Evolutionary conservation across 2,329 filamentous ascomycete genomes (phyloP), one percentile per base, ranked within the genome.

Genomic region (Cladosporium colombiae): DNA sequence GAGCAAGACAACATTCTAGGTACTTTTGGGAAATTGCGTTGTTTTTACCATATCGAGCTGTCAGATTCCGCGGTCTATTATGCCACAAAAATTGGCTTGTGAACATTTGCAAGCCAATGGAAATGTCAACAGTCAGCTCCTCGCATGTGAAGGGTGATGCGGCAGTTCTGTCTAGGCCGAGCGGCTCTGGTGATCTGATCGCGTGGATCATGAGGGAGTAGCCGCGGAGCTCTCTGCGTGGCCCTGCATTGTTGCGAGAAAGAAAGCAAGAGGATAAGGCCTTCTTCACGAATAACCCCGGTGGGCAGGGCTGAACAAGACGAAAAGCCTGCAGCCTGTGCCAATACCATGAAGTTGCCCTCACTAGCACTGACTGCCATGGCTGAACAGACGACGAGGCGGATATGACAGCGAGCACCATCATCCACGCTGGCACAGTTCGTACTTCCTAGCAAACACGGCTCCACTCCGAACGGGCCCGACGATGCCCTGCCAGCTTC

Each of bases 401-500:
- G 33, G 21, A 40, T 18, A 33, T 57, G 55, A 57, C 33, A n/a
- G 31, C 55, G 10, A 37, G n/a, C 55, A 23, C 33, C 55, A 57
- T 57, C 55, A 57, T 57, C 33, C 18, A 21, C 25, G 18, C 11
- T 29, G 50, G 23, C 52, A 55, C 27, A 18, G 18, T 55, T 18
- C 21, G 25, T 21, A 31, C 52, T 55, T 55, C 50, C 7, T 23
- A 21, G 52, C n/a, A 21, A 31, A 21, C 7, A 55, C 52, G 52
- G 52, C 52, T 55, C 52, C 52, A 55, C 52, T 55, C 52, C 52
- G 52, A 55, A 55, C 33, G 55, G 55, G 55, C 55, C 33, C 55
- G 33, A 57, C 33, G 10, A 21, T 57, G 31, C 8, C 31, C 55
- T 40, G 7, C 33, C 21, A 57, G 31, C 55, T 57, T 55, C 52